Base-by-base conservation (phyloP, 75 land plant species). In the Pinus albicaulis region DNA sequence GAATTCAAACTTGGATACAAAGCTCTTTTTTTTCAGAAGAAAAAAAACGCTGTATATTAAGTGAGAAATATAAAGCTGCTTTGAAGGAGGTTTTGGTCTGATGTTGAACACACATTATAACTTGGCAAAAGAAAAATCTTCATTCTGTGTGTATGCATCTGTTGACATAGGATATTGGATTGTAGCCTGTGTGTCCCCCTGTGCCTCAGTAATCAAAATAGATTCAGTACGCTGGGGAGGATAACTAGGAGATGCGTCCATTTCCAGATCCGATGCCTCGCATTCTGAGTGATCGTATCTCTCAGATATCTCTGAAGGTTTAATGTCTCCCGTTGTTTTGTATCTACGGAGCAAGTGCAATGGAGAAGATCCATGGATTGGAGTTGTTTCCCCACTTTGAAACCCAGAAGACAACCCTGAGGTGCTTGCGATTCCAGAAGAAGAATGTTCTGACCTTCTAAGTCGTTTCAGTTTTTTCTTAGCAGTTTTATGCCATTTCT, bases 401-500 rank as follows among this genome's bases (percentile, higher is more conserved):
- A 34, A 68, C 8, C 48, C 7, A 6, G 7, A 44, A 44, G 48
- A 7, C 7, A 44, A 57, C 17, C 20, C 59, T 57, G 20, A 16
- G 17, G n/a, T 20, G 6, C 20, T 57, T 72, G 74, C 8, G 52
- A 44, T 6, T 75, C 44, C 48, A 23, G 76, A 58, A 17, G 36
- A n/a, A 44, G 57, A 74, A 28, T 24, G n/a, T 6, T 61, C 65
- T 56, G 41, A 28, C 20, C 3, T 14, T 11, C 5, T 68, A 55
- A 25, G 28, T 56, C 25, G 34, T 15, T 75, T 75, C 31, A 6
- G 23, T 7, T 75, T 56, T 22, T 75, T 28, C 59, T 16, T 71
- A 20, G 78, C 78, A 34, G 3, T 48, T 36, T 57, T 17, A 36
- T 57, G 80, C 79, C 80, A 86, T 78, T 76, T 77, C 75, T 56